Conservation (phyloP, 345 rosid species). For the Viola odorata region DNA sequence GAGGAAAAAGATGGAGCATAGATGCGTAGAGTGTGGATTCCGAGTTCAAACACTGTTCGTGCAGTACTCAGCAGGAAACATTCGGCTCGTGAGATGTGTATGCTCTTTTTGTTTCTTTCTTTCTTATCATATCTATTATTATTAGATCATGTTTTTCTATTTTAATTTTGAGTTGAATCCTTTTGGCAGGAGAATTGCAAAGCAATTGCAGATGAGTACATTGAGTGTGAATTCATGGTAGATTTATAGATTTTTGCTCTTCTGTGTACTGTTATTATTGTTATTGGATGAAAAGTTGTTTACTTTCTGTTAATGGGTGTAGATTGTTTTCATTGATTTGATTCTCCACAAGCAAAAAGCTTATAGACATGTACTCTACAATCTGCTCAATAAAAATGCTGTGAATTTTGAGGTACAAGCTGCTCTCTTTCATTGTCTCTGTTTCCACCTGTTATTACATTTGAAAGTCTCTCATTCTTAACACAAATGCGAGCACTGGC, state of each 20-base stretch:
- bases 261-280: background rate
- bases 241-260: constrained; percentile 6
- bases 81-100: constrained; percentile 82
- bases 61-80: constrained; percentile 66
- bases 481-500: background rate
- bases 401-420: constrained; percentile 42
- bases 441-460: background rate
- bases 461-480: background rate
- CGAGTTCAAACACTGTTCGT: constrained; percentile 48
- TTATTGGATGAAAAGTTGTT: background rate
- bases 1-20: constrained; percentile 27
- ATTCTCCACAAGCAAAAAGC: constrained; percentile 76
- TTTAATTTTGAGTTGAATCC: background rate
- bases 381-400: constrained; percentile 47
- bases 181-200: constrained; percentile 51
- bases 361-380: constrained; percentile 66
- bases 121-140: background rate
- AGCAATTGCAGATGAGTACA: constrained; percentile 65
- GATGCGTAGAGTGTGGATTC: constrained; percentile 65
- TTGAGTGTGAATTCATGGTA: constrained; percentile 84
- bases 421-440: background rate
- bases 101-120: background rate
- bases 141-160: background rate
- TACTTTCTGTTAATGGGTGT: background rate
- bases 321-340: constrained; percentile 85